A percentile compares a stretch with the other conserved stretches of the same genome.
phyloP scores from a whole-genome alignment of 345 rosid species.

The Salix dunnii region DNA sequence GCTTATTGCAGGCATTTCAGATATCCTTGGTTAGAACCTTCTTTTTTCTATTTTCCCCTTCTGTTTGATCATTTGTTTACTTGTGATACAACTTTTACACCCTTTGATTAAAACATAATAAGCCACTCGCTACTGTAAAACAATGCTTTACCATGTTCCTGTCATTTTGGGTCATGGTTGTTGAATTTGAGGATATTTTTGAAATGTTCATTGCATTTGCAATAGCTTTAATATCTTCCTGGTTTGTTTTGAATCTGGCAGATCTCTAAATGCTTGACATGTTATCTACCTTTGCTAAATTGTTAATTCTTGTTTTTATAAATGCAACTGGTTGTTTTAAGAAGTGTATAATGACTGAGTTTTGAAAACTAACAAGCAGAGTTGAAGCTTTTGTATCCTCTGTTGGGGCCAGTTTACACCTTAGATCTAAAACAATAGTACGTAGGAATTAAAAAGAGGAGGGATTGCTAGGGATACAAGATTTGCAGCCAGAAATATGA shows the following conservation, averaged over 20 bases:
- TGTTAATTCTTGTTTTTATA: too few species aligned
- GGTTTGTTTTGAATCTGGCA: neutral
- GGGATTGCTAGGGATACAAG: neutral
- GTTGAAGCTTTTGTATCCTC: neutral
- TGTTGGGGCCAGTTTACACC: neutral
- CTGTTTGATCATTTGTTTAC: conserved; percentile 4
- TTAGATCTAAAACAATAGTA: neutral
- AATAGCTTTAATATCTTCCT: neutral
- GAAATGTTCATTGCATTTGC: neutral
- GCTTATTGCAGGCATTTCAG: conserved; percentile 75
- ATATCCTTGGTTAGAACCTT: conserved; percentile 65
- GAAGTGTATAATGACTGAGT: neutral
- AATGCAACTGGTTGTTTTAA: neutral
- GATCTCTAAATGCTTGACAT: neutral
- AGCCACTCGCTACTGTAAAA: too few species aligned
- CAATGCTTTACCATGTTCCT: neutral
- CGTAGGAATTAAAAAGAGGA: neutral
- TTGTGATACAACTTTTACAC: neutral
- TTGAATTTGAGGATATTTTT: neutral
- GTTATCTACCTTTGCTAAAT: neutral
- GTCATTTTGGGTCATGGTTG: neutral
- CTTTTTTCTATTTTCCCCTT: neutral
- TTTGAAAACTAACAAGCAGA: neutral
- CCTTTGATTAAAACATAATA: too few species aligned
- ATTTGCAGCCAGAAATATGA: too few species aligned